Evolutionary conservation across 1,284 basidiomycete genomes (phyloP).

Genomic region (Ceratorhiza oryzae-sativae): DNA sequence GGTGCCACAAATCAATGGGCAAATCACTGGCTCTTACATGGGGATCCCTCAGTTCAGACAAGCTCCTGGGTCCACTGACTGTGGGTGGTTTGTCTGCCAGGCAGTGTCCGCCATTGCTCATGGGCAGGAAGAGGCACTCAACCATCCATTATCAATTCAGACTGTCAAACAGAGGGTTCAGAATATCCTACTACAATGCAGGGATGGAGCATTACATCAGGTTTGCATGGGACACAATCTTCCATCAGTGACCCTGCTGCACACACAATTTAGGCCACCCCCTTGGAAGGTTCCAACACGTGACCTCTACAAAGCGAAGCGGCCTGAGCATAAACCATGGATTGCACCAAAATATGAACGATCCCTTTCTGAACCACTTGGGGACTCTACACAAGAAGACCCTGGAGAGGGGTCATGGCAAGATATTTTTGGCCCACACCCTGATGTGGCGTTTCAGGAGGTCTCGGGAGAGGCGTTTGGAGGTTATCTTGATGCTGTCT

Average conservation of each 20-base stretch:
- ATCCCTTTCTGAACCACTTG: background rate
- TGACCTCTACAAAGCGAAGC: too few species aligned
- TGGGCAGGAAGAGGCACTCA: background rate
- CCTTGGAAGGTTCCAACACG: too few species aligned
- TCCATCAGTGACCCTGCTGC: too few species aligned
- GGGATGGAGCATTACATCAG: too few species aligned
- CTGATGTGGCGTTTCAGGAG: background rate
- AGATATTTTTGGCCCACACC: background rate
- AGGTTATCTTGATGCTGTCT: background rate
- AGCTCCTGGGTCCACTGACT: conserved; percentile 7
- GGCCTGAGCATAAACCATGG: background rate
- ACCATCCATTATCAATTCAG: background rate
- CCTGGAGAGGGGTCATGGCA: background rate
- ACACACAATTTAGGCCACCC: too few species aligned
- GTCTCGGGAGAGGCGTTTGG: background rate
- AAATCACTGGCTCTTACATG: background rate
- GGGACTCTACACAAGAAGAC: background rate
- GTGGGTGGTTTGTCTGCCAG: conserved; percentile 18
- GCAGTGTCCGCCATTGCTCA: background rate
- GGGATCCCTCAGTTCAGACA: background rate
- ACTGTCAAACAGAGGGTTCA: background rate
- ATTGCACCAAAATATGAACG: background rate
- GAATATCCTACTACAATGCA: background rate
- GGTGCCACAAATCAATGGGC: background rate
- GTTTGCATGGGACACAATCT: too few species aligned